Conservation (phyloP, 169 alveolate genomes). For the Plasmodium vivax region DNA sequence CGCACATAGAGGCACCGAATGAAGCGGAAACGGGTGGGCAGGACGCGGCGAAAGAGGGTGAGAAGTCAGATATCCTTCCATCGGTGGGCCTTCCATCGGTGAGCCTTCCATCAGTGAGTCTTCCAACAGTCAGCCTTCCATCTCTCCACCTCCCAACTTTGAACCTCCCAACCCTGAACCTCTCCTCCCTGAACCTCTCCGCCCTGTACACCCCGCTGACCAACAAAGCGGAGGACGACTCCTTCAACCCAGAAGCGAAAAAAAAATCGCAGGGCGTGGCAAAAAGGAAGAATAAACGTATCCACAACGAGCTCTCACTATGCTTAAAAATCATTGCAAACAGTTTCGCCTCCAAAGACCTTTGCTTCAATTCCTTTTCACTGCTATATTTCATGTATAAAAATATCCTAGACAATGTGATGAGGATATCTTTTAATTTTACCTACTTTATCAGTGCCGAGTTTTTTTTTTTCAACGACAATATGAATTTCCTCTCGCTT, state of each 20-base stretch:
- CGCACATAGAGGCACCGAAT: background rate
- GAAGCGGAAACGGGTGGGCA: background rate
- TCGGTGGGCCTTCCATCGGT: background rate
- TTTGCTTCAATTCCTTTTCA: conserved; percentile 34
- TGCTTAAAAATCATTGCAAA: conserved; percentile 45
- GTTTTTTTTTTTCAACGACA: conserved; percentile 62
- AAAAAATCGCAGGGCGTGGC: conserved; percentile 1
- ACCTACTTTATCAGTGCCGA: conserved; percentile 55
- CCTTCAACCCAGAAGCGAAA: conserved; percentile 14
- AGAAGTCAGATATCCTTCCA: background rate
- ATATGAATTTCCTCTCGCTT: conserved; percentile 28
- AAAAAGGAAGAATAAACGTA: conserved; percentile 8
- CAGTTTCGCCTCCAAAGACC: conserved; percentile 18
- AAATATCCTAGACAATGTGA: conserved; percentile 37
- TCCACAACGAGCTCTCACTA: conserved; percentile 14
- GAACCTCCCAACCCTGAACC: background rate
- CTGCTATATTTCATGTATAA: conserved; percentile 66
- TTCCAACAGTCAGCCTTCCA: background rate
- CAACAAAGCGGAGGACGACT: conserved; percentile 7
- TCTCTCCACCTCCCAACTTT: background rate
- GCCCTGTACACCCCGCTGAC: background rate
- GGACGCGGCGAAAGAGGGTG: background rate
- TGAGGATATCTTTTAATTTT: conserved; percentile 62
- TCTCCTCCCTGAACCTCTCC: background rate
- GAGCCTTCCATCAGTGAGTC: background rate